Base-by-base conservation (phyloP, 805 yeast species). In the Ogataea ganodermae region DNA sequence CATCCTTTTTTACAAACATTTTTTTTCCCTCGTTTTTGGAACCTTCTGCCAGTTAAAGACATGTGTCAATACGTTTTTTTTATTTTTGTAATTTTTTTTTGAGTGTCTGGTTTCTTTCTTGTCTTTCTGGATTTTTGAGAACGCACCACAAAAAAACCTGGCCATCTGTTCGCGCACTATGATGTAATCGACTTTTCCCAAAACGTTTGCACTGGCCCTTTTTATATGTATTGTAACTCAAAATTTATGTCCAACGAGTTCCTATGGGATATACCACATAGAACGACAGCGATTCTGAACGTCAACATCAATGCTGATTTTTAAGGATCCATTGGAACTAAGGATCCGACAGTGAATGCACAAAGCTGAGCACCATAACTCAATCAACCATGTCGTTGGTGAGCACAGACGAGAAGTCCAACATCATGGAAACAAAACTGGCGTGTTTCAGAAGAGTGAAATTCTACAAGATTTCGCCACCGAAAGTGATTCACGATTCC, bases 391-490 rank as follows among this genome's bases (percentile, higher is more conserved):
- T 55, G 55, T 27, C 51, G 20, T 40, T 51, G 40, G 60, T 49
- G 14, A 50, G 40, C 37, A 46, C 53, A 5, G 52, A 50, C 31
- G 42, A 45, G 32, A 22, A 35, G 7, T 41, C 52, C 20, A 44
- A 54, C 35, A 32, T 51, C 12, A 50, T 53, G 57, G 56, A 50
- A 20, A 56, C 57, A 16, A 56, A 58, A 37, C 45, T 62, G 8
- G 57, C 59, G 3, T 46, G 45, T 14, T 60, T 61, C 44, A 53
- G 52, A n/a, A 58, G 53, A 45, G 63, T 57, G 7, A 54, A 55
- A 18, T 58, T 62, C 36, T 61, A 52, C 45, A 61, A 57, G 37
- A 57, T 61, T 7, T 55, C 59, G 1, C 59, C 60, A 5, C 61
- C 63, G 4, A 54, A 51, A 24, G 45, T 48, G 22, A 45, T 33